Percentiles rank a stretch among this genome's conserved stretches.
phyloP scores from a whole-genome alignment of 2,329 filamentous ascomycete species.

The Diaporthe citriasiana region DNA sequence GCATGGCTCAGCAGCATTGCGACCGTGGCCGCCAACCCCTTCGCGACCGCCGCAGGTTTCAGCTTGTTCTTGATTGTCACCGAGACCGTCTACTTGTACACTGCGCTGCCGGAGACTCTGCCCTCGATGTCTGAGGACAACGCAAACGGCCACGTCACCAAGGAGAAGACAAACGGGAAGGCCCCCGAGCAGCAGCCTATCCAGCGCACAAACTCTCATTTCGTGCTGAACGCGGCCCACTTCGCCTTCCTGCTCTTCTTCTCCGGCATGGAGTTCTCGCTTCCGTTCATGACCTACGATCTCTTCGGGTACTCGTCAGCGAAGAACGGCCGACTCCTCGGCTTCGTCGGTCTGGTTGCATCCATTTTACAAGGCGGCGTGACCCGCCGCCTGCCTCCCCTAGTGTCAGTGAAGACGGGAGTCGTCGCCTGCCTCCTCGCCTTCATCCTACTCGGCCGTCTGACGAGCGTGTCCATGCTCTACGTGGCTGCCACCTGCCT shows the following conservation, averaged over 20 bases:
- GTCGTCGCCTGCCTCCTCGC: conserved; percentile 82
- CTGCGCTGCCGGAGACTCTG: conserved; percentile 87
- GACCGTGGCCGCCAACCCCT: conserved; percentile 88
- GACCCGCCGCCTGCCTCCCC: conserved; percentile 85
- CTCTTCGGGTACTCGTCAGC: conserved; percentile 86
- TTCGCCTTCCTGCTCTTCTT: conserved; percentile 96
- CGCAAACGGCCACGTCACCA: conserved; percentile 45
- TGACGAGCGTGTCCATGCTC: conserved; percentile 76
- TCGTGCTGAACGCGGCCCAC: conserved; percentile 86
- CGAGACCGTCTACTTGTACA: conserved; percentile 91
- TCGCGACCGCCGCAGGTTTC: conserved; percentile 91
- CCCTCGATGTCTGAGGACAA: conserved; percentile 64
- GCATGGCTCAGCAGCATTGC: conserved; percentile 86
- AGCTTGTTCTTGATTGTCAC: conserved; percentile 86
- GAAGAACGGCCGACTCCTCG: conserved; percentile 87
- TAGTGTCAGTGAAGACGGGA: conserved; percentile 84
- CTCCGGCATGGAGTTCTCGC: conserved; percentile 93
- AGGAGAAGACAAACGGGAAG: conserved; percentile 46
- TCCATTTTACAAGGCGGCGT: conserved; percentile 95
- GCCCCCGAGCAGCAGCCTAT: conserved; percentile 47
- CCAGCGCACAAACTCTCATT: conserved; percentile 83
- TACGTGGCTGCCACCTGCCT: conserved; percentile 88
- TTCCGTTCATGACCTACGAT: conserved; percentile 97
- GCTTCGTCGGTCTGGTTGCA: conserved; percentile 91
- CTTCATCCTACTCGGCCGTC: conserved; percentile 82